phyloP scores from a whole-genome alignment of 75 land plant genomes.

The Cryptomeria japonica region DNA sequence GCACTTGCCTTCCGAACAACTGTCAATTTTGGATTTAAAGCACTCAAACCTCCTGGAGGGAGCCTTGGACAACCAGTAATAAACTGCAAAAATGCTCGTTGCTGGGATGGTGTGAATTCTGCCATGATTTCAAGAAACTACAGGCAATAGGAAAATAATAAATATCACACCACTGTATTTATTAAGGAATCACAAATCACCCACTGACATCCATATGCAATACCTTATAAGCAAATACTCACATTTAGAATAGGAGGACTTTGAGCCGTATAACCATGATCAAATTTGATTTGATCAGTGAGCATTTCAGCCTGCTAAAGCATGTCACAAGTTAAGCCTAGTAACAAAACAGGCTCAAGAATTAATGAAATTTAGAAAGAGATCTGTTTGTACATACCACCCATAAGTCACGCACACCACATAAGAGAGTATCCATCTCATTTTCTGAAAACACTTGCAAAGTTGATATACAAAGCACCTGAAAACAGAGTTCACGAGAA shows the following conservation, averaged over 20 bases:
- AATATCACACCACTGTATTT: background rate
- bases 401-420: constrained; percentile 65
- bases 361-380: constrained; percentile 11
- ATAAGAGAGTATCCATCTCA: constrained; percentile 60
- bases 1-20: constrained; percentile 68
- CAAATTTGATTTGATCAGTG: constrained; percentile 61
- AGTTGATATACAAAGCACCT: constrained; percentile 62
- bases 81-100: constrained; percentile 75
- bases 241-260: constrained; percentile 63
- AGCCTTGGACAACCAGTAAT: constrained; percentile 86
- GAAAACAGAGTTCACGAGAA: constrained; percentile 7
- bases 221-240: constrained; percentile 15
- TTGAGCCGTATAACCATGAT: constrained; percentile 73
- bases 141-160: background rate
- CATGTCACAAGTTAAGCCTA: background rate
- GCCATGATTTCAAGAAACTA: constrained; percentile 74
- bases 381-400: constrained; percentile 27
- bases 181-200: background rate
- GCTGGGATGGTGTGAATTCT: constrained; percentile 26
- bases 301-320: constrained; percentile 28
- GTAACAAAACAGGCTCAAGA: constrained; percentile 15
- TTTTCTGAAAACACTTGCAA: constrained; percentile 65
- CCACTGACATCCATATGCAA: background rate
- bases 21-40: constrained; percentile 70
- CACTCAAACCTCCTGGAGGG: constrained; percentile 75